Percentiles rank a stretch among this genome's conserved stretches.
phyloP scores from a whole-genome alignment of 1,284 basidiomycete species.

The Schizophyllum amplum region DNA sequence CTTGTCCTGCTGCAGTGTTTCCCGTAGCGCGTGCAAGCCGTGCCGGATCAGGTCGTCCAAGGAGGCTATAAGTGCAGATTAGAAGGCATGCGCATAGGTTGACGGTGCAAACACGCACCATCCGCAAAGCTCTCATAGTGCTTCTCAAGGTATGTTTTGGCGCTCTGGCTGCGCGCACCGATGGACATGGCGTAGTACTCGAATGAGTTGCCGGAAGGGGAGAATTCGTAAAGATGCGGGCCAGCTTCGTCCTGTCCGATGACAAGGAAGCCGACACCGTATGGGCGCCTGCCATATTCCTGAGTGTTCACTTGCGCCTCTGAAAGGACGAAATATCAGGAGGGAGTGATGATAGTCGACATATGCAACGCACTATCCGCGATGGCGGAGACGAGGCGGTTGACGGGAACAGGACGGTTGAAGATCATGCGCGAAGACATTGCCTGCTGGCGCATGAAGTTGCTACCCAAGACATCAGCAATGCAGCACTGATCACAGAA shows the following conservation, averaged over 20 bases:
- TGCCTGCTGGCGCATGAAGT: constrained; percentile 99
- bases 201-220: constrained; percentile 94
- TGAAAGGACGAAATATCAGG: constrained; percentile 25
- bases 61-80: constrained; percentile 39
- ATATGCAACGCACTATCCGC: constrained; percentile 73
- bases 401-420: constrained; percentile 91
- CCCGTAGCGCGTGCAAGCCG: constrained; percentile 86
- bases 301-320: constrained; percentile 99
- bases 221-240: constrained; percentile 97
- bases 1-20: constrained; percentile 97
- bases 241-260: constrained; percentile 93
- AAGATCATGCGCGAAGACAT: constrained; percentile 94
- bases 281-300: constrained; percentile 95
- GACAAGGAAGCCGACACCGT: constrained; percentile 98
- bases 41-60: constrained; percentile 86
- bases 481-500: constrained; percentile 1
- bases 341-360: background rate
- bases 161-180: constrained; percentile 94
- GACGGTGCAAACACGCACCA: constrained; percentile 47
- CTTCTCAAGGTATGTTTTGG: constrained; percentile 97
- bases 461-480: constrained; percentile 41
- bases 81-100: constrained; percentile 1
- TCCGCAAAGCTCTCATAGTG: constrained; percentile 84
- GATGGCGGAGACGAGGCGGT: constrained; percentile 86
- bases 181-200: constrained; percentile 99